Base-by-base conservation (phyloP, 148 eudicot genomes). In the Fagopyrum tataricum region DNA sequence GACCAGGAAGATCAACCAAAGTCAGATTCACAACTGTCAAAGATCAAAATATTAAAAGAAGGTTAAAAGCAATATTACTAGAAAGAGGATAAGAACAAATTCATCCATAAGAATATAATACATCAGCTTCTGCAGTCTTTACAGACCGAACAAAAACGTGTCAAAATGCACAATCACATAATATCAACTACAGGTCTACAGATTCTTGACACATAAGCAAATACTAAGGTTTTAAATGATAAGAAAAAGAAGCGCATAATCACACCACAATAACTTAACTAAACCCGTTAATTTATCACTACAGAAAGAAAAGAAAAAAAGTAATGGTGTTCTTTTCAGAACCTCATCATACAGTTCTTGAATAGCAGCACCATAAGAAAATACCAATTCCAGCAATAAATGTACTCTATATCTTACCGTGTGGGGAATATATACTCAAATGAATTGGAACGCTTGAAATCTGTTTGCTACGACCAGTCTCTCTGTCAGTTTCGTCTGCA, bases 381-480 rank as follows among this genome's bases (percentile, higher is more conserved):
- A 37, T 31, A 64, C 2, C 43, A 37, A 64, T 31, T 17, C 20
- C 43, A 37, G n/a, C 7, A 64, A 12, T 64, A 64, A 12, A 64
- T 64, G 44, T 14, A 10, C 12, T 21, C 61, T 17, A 8, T 77
- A 70, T 71, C 89, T 84, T 74, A 95, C 99, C 97, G 79, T 77
- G 70, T 21, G 96, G 97, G 26, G 97, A 96, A 79, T 85, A 90
- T 78, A 96, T 96, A 72, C 99, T 96, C 64, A 96, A 87, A 83
- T 96, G 93, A 71, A 96, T 96, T 55, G 99, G 99, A 75, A 95
- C 99, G 78, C 80, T 83, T n/a, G 99, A 96, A 78, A 96, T 96
- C 72, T 75, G 84, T 77, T 86, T 96, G 43, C 79, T 49, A 41
- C 93, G 93, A 56, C 99, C 99, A 10, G 99, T 92, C 85, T 96